A percentile compares a stretch with the other conserved stretches of the same genome.
phyloP scores from a whole-genome alignment of 2,329 filamentous ascomycete genomes.

The Sarocladium kiliense region DNA sequence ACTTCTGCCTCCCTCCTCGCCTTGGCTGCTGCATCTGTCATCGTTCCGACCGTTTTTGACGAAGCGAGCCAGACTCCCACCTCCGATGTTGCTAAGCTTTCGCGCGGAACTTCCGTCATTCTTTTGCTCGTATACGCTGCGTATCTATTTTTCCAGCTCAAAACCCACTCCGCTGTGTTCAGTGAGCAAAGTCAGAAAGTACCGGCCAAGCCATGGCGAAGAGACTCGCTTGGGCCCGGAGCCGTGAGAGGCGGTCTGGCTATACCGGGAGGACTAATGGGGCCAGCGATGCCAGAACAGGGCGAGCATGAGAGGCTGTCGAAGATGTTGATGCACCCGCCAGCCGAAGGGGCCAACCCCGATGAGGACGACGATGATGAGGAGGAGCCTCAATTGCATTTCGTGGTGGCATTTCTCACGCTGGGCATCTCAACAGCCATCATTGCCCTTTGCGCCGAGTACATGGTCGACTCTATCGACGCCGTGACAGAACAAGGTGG shows the following conservation, averaged over 20 bases:
- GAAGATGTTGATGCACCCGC: constrained; percentile 30
- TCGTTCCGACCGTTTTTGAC: constrained; percentile 86
- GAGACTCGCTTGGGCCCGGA: constrained; percentile 21
- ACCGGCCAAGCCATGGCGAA: constrained; percentile 47
- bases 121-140: constrained; percentile 76
- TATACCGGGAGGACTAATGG: constrained; percentile 33
- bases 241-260: constrained; percentile 35
- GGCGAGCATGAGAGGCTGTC: constrained; percentile 40
- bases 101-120: constrained; percentile 72
- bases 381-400: constrained; percentile 69
- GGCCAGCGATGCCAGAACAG: constrained; percentile 24
- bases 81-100: constrained; percentile 55
- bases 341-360: constrained; percentile 22
- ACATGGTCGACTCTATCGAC: constrained; percentile 70
- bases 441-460: constrained; percentile 78
- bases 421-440: constrained; percentile 69
- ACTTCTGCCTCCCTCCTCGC: constrained; percentile 79
- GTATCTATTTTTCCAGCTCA: constrained; percentile 88
- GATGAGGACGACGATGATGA: constrained; percentile 63
- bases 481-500: constrained; percentile 54
- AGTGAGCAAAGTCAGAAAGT: constrained; percentile 75
- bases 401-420: constrained; percentile 66
- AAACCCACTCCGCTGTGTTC: constrained; percentile 77
- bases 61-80: constrained; percentile 36
- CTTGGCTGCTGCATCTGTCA: constrained; percentile 72